A percentile compares a stretch with the other conserved stretches of the same genome.
These are phyloP conservation scores for Macrolepiota fuliginosa DNA, from an alignment of 768 basidiomycete genomes.

Conservation along the genomic window DNA sequence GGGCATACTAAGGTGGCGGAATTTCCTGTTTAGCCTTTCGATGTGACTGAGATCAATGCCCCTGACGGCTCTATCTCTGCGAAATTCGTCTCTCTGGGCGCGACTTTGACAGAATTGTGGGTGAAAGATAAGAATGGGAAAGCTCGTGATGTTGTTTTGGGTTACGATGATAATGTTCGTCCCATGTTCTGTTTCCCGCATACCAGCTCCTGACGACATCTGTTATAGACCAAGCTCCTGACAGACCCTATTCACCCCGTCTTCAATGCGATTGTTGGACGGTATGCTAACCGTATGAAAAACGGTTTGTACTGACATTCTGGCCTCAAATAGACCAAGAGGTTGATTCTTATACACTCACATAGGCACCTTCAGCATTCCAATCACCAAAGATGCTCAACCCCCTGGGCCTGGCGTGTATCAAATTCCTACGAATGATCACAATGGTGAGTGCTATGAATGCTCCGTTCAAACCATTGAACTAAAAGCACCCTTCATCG, in stretches of 20 bases:
- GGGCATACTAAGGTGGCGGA: not conserved
- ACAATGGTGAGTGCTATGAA: conserved; percentile 33
- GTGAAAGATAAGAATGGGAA: conserved; percentile 50
- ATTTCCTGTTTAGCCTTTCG: conserved; percentile 39
- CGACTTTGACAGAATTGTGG: conserved; percentile 54
- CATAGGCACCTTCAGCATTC: conserved; percentile 51
- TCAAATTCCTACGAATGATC: conserved; percentile 50
- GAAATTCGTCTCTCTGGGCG: conserved; percentile 55
- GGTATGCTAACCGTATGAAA: conserved; percentile 53
- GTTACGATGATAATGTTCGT: conserved; percentile 53
- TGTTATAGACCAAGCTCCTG: conserved; percentile 32
- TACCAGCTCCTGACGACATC: not conserved
- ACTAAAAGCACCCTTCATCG: not conserved
- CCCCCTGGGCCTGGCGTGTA: conserved; percentile 42
- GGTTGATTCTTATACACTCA: not conserved
- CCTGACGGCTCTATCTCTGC: conserved; percentile 57
- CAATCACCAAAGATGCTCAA: conserved; percentile 43
- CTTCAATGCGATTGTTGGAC: conserved; percentile 40
- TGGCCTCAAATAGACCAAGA: not conserved
- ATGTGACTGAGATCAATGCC: conserved; percentile 42
- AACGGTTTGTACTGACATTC: conserved; percentile 30
- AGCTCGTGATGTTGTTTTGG: conserved; percentile 50
- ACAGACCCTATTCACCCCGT: conserved; percentile 47
- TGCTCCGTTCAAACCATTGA: not conserved
- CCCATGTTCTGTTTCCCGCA: not conserved